Evolutionary conservation across 345 rosid genomes (phyloP).

Genomic region (Ceriops decandra): DNA sequence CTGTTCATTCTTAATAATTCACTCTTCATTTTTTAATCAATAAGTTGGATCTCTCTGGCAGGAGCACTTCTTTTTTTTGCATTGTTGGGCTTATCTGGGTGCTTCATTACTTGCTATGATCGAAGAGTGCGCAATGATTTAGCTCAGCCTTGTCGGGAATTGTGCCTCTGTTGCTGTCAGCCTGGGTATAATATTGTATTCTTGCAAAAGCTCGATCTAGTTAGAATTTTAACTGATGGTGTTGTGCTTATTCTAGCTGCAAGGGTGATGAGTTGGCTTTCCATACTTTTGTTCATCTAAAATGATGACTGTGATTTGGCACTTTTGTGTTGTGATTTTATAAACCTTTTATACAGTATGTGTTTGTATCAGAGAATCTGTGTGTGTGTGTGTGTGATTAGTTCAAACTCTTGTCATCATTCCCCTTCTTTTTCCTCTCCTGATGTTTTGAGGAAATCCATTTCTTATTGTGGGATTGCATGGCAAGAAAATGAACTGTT

Average conservation of each 20-base stretch:
- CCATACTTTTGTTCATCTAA: too few relatives aligned
- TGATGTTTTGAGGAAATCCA: too few relatives aligned
- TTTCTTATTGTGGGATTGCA: too few relatives aligned
- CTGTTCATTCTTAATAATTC: neutral
- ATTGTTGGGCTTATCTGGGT: constrained; percentile 95
- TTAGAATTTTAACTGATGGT: neutral
- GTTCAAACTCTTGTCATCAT: too few relatives aligned
- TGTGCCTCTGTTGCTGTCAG: constrained; percentile 97
- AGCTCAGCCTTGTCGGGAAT: constrained; percentile 97
- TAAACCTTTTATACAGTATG: neutral
- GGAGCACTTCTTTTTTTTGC: constrained; percentile 95
- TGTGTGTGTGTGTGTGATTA: too few relatives aligned
- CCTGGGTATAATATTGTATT: constrained; percentile 62
- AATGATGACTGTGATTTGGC: neutral
- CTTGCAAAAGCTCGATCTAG: neutral
- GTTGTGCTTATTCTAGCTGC: neutral
- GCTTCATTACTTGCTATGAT: constrained; percentile 98
- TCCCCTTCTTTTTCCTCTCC: too few relatives aligned
- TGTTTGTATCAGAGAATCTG: neutral
- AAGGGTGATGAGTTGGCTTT: neutral
- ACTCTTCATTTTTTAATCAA: neutral
- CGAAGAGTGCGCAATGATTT: constrained; percentile 94
- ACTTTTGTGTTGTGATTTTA: neutral
- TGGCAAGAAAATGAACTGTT: too few relatives aligned
- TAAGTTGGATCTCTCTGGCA: constrained; percentile 26